Conservation (phyloP, 2,329 filamentous ascomycete species). For the Raffaelea ambrosiae region DNA sequence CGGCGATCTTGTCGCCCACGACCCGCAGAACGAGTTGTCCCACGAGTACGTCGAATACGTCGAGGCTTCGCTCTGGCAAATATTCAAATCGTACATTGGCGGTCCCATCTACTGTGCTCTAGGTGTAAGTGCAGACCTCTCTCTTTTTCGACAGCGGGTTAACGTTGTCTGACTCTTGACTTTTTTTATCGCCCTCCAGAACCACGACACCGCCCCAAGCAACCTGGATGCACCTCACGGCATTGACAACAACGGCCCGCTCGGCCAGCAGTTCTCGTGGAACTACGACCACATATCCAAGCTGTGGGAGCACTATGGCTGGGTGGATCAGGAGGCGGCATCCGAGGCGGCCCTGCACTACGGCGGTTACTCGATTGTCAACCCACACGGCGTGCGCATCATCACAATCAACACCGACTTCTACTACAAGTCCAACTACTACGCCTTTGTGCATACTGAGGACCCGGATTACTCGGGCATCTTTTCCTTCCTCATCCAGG, state of each 20-base stretch:
- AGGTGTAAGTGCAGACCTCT: conserved; percentile 24
- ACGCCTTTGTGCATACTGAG: conserved; percentile 42
- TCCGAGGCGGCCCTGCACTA: conserved; percentile 33
- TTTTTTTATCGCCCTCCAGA: conserved; percentile 17
- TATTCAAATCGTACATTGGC: conserved; percentile 47
- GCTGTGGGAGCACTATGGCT: conserved; percentile 40
- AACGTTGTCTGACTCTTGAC: neutral
- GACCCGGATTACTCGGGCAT: conserved; percentile 42
- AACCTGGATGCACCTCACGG: conserved; percentile 44
- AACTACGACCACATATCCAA: conserved; percentile 39
- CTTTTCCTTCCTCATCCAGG: conserved; percentile 42
- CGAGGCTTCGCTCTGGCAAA: conserved; percentile 41
- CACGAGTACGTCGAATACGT: conserved; percentile 43
- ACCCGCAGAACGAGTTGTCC: conserved; percentile 40
- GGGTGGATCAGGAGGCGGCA: conserved; percentile 32
- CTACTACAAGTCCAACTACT: conserved; percentile 51
- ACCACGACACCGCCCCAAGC: conserved; percentile 47
- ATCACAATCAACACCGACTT: conserved; percentile 54
- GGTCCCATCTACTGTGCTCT: conserved; percentile 47
- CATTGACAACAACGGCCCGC: conserved; percentile 25
- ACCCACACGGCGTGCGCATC: conserved; percentile 39
- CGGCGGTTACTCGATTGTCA: conserved; percentile 40
- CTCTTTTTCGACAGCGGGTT: too few relatives aligned
- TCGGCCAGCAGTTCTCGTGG: conserved; percentile 47
- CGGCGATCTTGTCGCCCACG: conserved; percentile 50